Evolutionary conservation across 2,329 filamentous ascomycete genomes (phyloP).

Genomic region (Dryadomyces quercus-mongolicae): DNA sequence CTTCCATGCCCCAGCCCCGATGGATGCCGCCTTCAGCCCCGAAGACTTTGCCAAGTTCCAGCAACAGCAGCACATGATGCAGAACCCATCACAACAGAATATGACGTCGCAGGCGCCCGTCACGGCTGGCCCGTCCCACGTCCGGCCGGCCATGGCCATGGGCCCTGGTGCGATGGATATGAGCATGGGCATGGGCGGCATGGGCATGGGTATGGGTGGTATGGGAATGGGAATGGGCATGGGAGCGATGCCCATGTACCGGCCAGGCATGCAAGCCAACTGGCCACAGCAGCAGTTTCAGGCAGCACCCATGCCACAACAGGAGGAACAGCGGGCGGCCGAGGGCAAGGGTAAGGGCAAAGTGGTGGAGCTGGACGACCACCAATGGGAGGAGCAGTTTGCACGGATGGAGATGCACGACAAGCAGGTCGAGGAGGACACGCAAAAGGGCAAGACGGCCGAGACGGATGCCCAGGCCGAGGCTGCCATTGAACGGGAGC

Average conservation of each 20-base stretch:
- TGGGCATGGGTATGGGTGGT: conserved; percentile 23
- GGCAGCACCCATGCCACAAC: conserved; percentile 25
- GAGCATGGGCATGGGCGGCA: conserved; percentile 27
- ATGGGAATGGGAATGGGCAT: conserved; percentile 36
- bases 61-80: conserved; percentile 47
- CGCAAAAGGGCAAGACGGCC: conserved; percentile 65
- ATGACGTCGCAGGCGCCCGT: conserved; percentile 28
- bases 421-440: conserved; percentile 48
- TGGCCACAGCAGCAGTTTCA: conserved; percentile 23
- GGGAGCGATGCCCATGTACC: conserved; percentile 33
- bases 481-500: conserved; percentile 66
- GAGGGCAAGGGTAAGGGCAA: conserved; percentile 60
- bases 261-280: conserved; percentile 28
- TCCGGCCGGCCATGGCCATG: conserved; percentile 49
- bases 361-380: conserved; percentile 85
- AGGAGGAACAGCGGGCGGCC: conserved; percentile 21
- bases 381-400: conserved; percentile 95
- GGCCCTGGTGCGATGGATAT: conserved; percentile 7
- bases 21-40: conserved; percentile 63
- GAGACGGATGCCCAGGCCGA: conserved; percentile 36
- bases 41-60: conserved; percentile 85
- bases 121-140: conserved; percentile 38
- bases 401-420: conserved; percentile 68
- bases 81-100: conserved; percentile 28
- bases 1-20: conserved; percentile 46